A percentile compares a stretch with the other conserved stretches of the same genome.
Conservation (phyloP, 352 stramenopile species). For the Saprolegnia diclina region DNA sequence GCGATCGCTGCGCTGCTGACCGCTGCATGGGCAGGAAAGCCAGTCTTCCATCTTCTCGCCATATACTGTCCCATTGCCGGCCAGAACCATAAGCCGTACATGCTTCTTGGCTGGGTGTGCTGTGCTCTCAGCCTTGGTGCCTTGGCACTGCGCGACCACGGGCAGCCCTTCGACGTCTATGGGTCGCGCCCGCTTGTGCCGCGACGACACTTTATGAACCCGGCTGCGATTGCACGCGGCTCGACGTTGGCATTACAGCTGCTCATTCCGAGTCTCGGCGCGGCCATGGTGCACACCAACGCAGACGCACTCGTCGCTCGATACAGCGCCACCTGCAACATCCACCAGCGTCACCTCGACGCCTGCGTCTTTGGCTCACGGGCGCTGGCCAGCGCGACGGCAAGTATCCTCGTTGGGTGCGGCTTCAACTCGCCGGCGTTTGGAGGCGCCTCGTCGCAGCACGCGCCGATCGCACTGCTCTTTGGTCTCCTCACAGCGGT, state of each 20-base stretch:
- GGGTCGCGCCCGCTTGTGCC: too few species aligned
- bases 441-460: neutral
- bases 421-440: neutral
- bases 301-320: too few species aligned
- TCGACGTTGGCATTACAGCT: too few species aligned
- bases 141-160: neutral
- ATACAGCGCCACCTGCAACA: neutral
- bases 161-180: neutral
- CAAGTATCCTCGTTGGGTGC: neutral
- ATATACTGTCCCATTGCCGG: neutral
- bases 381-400: neutral
- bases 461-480: neutral
- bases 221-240: too few species aligned
- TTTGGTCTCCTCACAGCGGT: neutral
- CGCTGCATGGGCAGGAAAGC: neutral
- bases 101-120: neutral
- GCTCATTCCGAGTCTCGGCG: too few species aligned
- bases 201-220: too few species aligned
- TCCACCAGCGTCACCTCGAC: neutral
- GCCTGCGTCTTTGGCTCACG: neutral
- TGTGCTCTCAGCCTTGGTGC: neutral
- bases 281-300: too few species aligned
- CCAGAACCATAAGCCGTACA: neutral
- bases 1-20: conserved; percentile 32
- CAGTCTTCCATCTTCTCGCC: neutral